Evolutionary conservation across 768 basidiomycete species (phyloP).

Genomic region (Mycena alexandri): DNA sequence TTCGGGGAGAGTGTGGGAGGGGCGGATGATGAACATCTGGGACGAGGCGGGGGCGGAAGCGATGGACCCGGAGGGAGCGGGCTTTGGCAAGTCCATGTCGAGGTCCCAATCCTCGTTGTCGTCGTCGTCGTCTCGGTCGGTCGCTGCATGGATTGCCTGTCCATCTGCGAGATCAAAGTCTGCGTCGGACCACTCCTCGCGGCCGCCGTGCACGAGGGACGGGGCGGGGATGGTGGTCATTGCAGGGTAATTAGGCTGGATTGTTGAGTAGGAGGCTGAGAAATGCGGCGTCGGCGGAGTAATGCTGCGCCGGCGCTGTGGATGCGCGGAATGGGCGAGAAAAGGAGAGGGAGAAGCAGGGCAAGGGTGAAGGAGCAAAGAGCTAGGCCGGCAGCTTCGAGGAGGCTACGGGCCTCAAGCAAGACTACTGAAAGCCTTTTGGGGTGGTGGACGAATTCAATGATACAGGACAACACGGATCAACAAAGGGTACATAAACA

Average conservation of each 20-base stretch:
- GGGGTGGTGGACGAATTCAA: no score
- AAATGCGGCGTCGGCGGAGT: conserved; percentile 31
- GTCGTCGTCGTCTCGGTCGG: conserved; percentile 75
- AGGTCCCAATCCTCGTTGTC: conserved; percentile 84
- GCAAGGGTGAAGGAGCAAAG: conserved; percentile 32
- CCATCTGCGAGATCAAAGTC: conserved; percentile 90
- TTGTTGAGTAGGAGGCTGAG: conserved; percentile 38
- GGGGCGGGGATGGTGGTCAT: conserved; percentile 77
- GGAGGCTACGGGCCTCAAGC: conserved; percentile 7
- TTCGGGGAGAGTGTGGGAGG: conserved; percentile 64
- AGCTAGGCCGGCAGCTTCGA: not conserved
- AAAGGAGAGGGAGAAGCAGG: conserved; percentile 27
- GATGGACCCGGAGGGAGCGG: conserved; percentile 60
- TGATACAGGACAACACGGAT: no score
- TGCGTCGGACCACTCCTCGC: conserved; percentile 89
- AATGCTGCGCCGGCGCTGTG: conserved; percentile 33
- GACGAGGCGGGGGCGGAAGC: conserved; percentile 49
- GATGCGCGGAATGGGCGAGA: conserved; percentile 29
- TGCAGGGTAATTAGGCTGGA: conserved; percentile 36
- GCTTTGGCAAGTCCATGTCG: conserved; percentile 77
- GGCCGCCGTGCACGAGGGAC: conserved; percentile 59
- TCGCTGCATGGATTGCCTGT: conserved; percentile 70
- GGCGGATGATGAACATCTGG: conserved; percentile 73
- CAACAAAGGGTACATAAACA: no score
- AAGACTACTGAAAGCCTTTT: not conserved